Base-by-base conservation (phyloP, 371 early-diverging fungal genomes). In the Nematocida homosporus region DNA sequence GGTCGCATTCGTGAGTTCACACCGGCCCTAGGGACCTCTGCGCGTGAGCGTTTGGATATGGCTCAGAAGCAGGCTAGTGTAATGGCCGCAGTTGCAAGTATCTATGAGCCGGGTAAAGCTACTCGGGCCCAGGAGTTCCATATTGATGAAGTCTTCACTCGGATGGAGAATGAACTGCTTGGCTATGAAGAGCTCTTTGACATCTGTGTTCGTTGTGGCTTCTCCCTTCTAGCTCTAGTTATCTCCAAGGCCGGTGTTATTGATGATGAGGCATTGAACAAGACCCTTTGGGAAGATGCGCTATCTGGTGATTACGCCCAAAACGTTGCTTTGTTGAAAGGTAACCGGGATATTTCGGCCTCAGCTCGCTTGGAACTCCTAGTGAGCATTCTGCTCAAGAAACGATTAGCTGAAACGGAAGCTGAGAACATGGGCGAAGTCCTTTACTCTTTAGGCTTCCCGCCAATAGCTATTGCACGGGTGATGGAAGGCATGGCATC, bases 101-200 rank as follows among this genome's bases (percentile, higher is more conserved):
- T 30, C 27, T 72, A 72, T 55, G 35, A 10, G 23, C 25, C 52
- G 2, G 20, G 27, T 4, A 57, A 37, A 16, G 30, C 13, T 2
- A 4, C 60, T 10, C n/a, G 20, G 10, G 40, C 23, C 20, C 47
- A 60, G 37, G 44, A 65, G 25, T 23, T 1, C 10, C 34, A 38
- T 16, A 25, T 72, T 18, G 63, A 61, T 16, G 53, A 57, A 27
- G 44, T 57, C 6, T 72, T 72, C 63, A 55, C 18, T 4, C 41
- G 63, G n/a, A 60, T 72, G 25, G 75, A 72, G 51, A 72, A 38
- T 1, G 41, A 29, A 8, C 63, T 72, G 5, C 75, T 72, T 13
- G 41, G 75, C 47, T 72, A 59, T 40, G 75, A 72, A 61, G 75
- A 72, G 75, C 75, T 72, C 13, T 72, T 72, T 72, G 75, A 72